Percentiles rank a stretch among this genome's conserved stretches.
Conservation (phyloP, 495 filamentous ascomycete species). For the Bryoglossum gracile region DNA sequence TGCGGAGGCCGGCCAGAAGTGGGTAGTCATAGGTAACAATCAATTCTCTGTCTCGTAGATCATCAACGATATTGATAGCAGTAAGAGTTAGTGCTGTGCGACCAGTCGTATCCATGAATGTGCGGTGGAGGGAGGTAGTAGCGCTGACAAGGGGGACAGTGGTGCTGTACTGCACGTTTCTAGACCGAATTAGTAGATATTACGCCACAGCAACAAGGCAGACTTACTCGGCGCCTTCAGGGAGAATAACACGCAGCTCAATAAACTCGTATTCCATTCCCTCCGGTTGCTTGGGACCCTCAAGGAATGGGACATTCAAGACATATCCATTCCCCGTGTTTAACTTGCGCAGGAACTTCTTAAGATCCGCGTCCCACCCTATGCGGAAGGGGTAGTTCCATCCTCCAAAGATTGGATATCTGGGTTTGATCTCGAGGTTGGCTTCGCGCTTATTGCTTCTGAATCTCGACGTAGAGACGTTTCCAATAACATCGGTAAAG, state of each 20-base stretch:
- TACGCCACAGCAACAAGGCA: too few relatives aligned
- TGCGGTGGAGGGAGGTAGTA: constrained; percentile 59
- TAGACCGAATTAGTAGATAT: too few relatives aligned
- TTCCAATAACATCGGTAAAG: constrained; percentile 95
- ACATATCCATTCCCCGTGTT: constrained; percentile 59
- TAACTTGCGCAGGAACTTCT: constrained; percentile 61
- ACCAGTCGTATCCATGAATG: constrained; percentile 90
- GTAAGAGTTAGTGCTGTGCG: constrained; percentile 76
- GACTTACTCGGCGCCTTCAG: constrained; percentile 84
- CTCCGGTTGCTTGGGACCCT: constrained; percentile 79
- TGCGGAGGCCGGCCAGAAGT: constrained; percentile 65
- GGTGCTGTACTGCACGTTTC: constrained; percentile 62
- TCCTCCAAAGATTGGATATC: constrained; percentile 89
- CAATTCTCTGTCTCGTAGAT: constrained; percentile 70
- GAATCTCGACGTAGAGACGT: constrained; percentile 90
- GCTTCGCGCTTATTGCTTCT: constrained; percentile 71
- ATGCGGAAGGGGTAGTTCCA: constrained; percentile 97
- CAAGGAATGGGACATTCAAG: constrained; percentile 92
- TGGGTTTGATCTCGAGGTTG: constrained; percentile 78
- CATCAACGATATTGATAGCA: constrained; percentile 81
- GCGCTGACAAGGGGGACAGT: constrained; percentile 47
- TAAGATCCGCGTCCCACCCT: constrained; percentile 85
- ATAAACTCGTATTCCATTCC: constrained; percentile 80
- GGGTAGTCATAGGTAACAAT: constrained; percentile 87
- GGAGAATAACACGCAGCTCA: constrained; percentile 72